Base-by-base conservation (phyloP, 192 early-diverging fungal genomes). In the Diversispora epigaea region DNA sequence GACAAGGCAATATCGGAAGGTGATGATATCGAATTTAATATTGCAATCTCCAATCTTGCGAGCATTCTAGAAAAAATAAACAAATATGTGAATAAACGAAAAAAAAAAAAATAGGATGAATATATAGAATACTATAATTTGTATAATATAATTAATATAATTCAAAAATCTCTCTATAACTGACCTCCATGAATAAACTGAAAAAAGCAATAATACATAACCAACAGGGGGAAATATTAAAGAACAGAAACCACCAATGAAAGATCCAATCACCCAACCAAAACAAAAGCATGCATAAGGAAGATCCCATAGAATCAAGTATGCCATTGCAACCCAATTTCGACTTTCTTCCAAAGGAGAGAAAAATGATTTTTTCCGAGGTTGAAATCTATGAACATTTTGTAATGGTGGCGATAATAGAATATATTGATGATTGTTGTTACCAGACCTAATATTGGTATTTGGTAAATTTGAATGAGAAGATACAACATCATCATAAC, bases 211-310 rank as follows among this genome's bases (percentile, higher is more conserved):
- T 0, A 61, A 0, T 12, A 61, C n/a, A 61, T 61, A 61, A 32
- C 58, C 58, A 3, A 61, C 58, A 32, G 58, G 58, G 12, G 58
- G 58, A 40, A 61, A 32, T 32, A 61, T 61, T 21, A 61, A 61
- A 22, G 32, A 61, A 12, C 17, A 12, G 25, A 61, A 12, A 61
- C 58, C 19, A 61, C 22, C 32, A 61, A 61, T 40, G 11, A 61
- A 40, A 19, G 58, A 21, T 61, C 58, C 58, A 61, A 61, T 61
- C 12, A 61, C 58, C 58, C 58, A 61, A 19, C 58, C 32, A 61
- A 61, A 61, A 61, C 58, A 61, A 61, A 61, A 61, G 22, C 58
- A 61, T 32, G 58, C 12, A 61, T 32, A 61, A 10, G 58, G 22
- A 6, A 61, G 32, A 61, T 61, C 19, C 58, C 58, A 61, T 9